Conservation (phyloP, 805 yeast species). For the Kazachstania taianensis region DNA sequence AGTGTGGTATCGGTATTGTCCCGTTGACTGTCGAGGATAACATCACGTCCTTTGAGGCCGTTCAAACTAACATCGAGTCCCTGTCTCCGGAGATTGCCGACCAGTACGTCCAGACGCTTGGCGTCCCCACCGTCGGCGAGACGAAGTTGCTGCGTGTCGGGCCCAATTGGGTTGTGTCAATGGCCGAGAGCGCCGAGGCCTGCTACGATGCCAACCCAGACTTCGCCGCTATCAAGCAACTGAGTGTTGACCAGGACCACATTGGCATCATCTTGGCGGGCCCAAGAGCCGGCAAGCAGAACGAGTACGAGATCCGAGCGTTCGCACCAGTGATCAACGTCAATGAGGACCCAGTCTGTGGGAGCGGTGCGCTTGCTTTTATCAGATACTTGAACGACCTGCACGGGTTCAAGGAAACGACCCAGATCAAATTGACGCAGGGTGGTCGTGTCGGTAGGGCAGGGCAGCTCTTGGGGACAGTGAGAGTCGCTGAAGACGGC, state of each 20-base stretch:
- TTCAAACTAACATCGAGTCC: conserved; percentile 8
- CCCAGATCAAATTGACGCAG: conserved; percentile 26
- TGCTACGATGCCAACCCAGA: conserved; percentile 31
- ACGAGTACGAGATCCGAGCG: conserved; percentile 36
- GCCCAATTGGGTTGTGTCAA: conserved; percentile 36
- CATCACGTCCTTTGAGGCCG: conserved; percentile 25
- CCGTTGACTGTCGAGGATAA: conserved; percentile 23
- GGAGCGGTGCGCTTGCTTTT: conserved; percentile 37
- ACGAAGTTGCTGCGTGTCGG: conserved; percentile 35
- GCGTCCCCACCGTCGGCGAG: conserved; percentile 7
- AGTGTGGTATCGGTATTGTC: conserved; percentile 38
- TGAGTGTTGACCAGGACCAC: conserved; percentile 16
- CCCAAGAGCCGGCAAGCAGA: conserved; percentile 13
- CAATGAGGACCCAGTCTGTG: conserved; percentile 47
- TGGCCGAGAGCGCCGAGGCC: conserved; percentile 25
- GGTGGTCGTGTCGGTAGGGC: conserved; percentile 34
- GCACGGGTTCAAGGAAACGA: conserved; percentile 13
- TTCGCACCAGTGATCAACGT: conserved; percentile 32
- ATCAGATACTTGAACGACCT: conserved; percentile 22
- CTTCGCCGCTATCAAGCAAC: conserved; percentile 13
- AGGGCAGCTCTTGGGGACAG: conserved; percentile 27
- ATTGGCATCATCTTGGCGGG: conserved; percentile 36
- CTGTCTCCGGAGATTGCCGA: conserved; percentile 7
- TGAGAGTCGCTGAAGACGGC: conserved; percentile 10
- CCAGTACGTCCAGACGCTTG: conserved; percentile 8